These are phyloP conservation scores for Penicillium olsonii DNA, from an alignment of 2,329 filamentous ascomycete species.

Conservation along the genomic window DNA sequence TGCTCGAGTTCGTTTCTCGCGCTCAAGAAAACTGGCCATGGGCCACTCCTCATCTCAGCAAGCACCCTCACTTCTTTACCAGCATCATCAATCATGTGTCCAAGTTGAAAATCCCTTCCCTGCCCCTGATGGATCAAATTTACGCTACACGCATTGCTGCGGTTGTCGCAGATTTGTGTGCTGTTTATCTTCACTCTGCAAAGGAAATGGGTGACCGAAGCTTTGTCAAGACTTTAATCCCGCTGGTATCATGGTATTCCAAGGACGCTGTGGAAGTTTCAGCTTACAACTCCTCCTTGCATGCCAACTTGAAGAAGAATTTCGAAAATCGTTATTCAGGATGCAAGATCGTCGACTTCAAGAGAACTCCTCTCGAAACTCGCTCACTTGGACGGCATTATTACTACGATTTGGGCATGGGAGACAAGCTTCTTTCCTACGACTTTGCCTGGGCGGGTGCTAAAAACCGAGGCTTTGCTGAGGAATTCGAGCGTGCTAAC, in stretches of 20 bases:
- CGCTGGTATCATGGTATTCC: constrained; percentile 76
- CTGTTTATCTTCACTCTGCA: constrained; percentile 85
- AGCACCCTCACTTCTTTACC: constrained; percentile 71
- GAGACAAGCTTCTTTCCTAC: constrained; percentile 72
- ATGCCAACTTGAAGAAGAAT: constrained; percentile 82
- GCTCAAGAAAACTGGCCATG: constrained; percentile 96
- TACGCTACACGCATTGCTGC: constrained; percentile 73
- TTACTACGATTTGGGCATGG: constrained; percentile 79
- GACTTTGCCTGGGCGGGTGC: constrained; percentile 74
- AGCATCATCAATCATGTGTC: constrained; percentile 70
- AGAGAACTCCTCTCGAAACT: constrained; percentile 68
- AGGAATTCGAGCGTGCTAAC: constrained; percentile 85
- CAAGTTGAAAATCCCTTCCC: constrained; percentile 58
- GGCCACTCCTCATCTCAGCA: constrained; percentile 79
- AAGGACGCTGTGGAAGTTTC: constrained; percentile 76
- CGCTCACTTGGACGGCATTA: constrained; percentile 72
- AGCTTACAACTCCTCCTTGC: constrained; percentile 83
- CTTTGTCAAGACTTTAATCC: constrained; percentile 70
- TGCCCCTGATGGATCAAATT: constrained; percentile 48
- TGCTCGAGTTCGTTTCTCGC: constrained; percentile 83
- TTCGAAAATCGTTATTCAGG: constrained; percentile 75
- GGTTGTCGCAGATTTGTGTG: constrained; percentile 81
- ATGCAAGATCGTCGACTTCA: constrained; percentile 75
- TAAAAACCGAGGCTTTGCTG: constrained; percentile 70
- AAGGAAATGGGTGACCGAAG: constrained; percentile 71